Base-by-base conservation (phyloP, 2,329 filamentous ascomycete genomes). In the Laburnicola sp. region DNA sequence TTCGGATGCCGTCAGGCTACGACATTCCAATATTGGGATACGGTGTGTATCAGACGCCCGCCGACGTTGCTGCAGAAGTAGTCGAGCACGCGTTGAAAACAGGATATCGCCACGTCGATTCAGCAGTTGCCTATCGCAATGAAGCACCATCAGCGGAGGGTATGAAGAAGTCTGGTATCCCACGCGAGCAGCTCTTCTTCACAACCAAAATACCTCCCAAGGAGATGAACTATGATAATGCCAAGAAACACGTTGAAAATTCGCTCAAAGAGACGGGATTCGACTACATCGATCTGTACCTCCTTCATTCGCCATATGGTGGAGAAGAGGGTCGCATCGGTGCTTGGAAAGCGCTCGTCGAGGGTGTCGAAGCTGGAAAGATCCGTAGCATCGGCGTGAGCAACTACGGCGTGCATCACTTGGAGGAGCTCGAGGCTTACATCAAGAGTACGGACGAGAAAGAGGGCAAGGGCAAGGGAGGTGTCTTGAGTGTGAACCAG, bases 221-320 rank as follows among this genome's bases (percentile, higher is more conserved):
- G 60, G 64, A 82, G 45, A 82, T 81, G 62, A 74, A 80, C 3
- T 93, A 92, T 69, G 81, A 87, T n/a, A 75, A 77, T 3, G 88
- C 88, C 23, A 81, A 86, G 43, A 76, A 75, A 53, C 85, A 86
- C 0, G 89, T 94, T 57, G 82, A 79, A 54, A 69, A 82, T 66
- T 87, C 83, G 27, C 78, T 91, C 3, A 78, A 83, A 40, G 80
- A 81, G 49, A 85, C 83, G 23, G 86, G 84, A 0, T 73, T 92
- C 27, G 87, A 84, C 0, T 91, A 92, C 69, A 83, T 93, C 49
- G 89, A 94, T 64, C 71, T 94, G 38, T 92, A 93, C 69, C 76
- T 95, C 8, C 76, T 94, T 48, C 90, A 94, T 66, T 88, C 85
- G 41, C 90, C 89, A 0, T 90, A 90, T 60, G 89, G 89, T 4